These are phyloP conservation scores for Agroathelia rolfsii DNA, from an alignment of 1,284 basidiomycete species.

Conservation along the genomic window DNA sequence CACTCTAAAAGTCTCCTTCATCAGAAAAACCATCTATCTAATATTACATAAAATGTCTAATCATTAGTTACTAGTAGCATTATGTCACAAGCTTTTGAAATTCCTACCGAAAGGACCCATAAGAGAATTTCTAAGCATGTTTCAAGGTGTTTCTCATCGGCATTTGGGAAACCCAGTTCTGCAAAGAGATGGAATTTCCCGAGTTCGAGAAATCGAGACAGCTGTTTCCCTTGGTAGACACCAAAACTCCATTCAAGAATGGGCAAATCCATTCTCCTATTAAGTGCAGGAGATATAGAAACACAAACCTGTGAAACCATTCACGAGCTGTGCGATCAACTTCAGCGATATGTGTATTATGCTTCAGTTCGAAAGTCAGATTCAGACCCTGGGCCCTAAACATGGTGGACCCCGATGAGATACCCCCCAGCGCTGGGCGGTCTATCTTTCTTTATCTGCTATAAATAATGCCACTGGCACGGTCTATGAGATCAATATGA, in stretches of 20 bases:
- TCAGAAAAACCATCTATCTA: slow-evolving; percentile 35
- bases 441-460: too few relatives aligned
- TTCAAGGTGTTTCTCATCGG: slow-evolving; percentile 30
- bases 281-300: not conserved
- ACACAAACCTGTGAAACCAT: slow-evolving; percentile 20
- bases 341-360: slow-evolving; percentile 20
- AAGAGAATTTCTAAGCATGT: slow-evolving; percentile 35
- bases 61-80: not conserved
- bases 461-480: too few relatives aligned
- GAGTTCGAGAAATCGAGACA: slow-evolving; percentile 24
- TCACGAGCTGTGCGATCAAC: slow-evolving; percentile 21
- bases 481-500: too few relatives aligned
- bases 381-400: too few relatives aligned
- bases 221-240: slow-evolving; percentile 23
- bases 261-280: not conserved
- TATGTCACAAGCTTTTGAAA: slow-evolving; percentile 1
- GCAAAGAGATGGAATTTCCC: slow-evolving; percentile 35
- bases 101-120: slow-evolving; percentile 34
- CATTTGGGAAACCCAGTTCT: slow-evolving; percentile 32
- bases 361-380: slow-evolving; percentile 22
- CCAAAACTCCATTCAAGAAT: slow-evolving; percentile 14
- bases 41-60: too few relatives aligned
- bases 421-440: too few relatives aligned
- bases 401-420: too few relatives aligned
- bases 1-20: slow-evolving; percentile 29